Evolutionary conservation across 768 basidiomycete genomes (phyloP).

Genomic region (Lactarius tabidus): DNA sequence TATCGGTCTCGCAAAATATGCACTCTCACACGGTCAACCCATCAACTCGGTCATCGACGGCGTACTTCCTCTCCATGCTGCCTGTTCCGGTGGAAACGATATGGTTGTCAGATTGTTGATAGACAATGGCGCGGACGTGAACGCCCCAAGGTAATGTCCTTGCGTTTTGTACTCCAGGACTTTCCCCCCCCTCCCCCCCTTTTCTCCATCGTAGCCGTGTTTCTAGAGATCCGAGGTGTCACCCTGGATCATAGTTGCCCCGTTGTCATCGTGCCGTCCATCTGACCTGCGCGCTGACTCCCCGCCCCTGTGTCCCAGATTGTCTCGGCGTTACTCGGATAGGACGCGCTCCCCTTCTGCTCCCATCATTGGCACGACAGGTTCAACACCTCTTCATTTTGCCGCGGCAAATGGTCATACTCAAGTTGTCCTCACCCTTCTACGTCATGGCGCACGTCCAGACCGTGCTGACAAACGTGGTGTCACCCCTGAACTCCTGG

Average conservation of each 20-base stretch:
- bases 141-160: slow-evolving; percentile 70
- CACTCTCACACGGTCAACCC: slow-evolving; percentile 90
- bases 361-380: slow-evolving; percentile 77
- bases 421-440: slow-evolving; percentile 68
- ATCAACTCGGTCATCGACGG: slow-evolving; percentile 95
- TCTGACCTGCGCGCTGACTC: slow-evolving; percentile 7
- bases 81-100: slow-evolving; percentile 86
- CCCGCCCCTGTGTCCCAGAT: slow-evolving; percentile 36
- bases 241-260: not conserved
- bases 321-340: slow-evolving; percentile 70
- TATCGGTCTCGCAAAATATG: slow-evolving; percentile 89
- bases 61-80: slow-evolving; percentile 94
- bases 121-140: slow-evolving; percentile 95
- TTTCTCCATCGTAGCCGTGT: not conserved
- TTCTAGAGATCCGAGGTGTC: not conserved
- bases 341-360: slow-evolving; percentile 62
- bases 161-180: slow-evolving; percentile 27
- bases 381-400: slow-evolving; percentile 93
- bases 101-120: slow-evolving; percentile 85
- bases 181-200: not conserved
- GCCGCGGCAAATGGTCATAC: slow-evolving; percentile 94
- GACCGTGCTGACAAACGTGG: slow-evolving; percentile 88
- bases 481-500: slow-evolving; percentile 79
- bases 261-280: not conserved
- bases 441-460: slow-evolving; percentile 80